Evolutionary conservation across 2,329 filamentous ascomycete genomes (phyloP), one percentile per base, ranked within the genome.

Genomic region (Epichloe gansuensis): DNA sequence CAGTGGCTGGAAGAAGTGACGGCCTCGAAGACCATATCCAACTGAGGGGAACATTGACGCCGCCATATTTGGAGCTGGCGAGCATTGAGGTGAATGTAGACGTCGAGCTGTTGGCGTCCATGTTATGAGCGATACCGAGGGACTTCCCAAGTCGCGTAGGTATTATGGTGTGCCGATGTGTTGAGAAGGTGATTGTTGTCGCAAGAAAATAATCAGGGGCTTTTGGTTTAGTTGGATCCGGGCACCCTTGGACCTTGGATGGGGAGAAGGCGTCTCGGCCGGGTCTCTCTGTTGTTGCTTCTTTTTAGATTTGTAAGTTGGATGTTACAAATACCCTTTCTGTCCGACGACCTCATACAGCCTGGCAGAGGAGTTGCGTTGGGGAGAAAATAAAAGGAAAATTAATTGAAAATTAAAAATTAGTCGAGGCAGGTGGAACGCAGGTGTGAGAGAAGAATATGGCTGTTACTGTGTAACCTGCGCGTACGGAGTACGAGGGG

Each of bases 1-100:
- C 78, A 75, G 34, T 68, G 67, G 61, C 79, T 82, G 53, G 81
- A 72, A 54, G 78, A 78, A 60, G 80, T 73, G 59, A 82, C 62
- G 69, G 69, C 60, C 39, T 78, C 73, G 70, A 83, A 63, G 70
- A 75, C 62, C 73, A 70, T 69, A 60, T 79, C 74, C 57, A 85
- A 64, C 59, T 80, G 76, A 44, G 77, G 74, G 77, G 75, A 50
- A 85, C 68, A 54, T 67, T 69, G 57, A 72, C 70, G 54, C 69
- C 67, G 55, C 68, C 69, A 57, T 73, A 69, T 61, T 73, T 80
- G 62, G 81, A 75, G 66, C 78, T 79, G 57, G 83, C 83, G 66
- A 84, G 67, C 48, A 84, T 81, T 66, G 86, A 88, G 62, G 79
- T 78, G 62, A 88, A 84, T 67, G 78, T 83, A 62, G 80, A 78